Evolutionary conservation across 78 protist species (phyloP).

Genomic region (Polysphondylium violaceum): DNA sequence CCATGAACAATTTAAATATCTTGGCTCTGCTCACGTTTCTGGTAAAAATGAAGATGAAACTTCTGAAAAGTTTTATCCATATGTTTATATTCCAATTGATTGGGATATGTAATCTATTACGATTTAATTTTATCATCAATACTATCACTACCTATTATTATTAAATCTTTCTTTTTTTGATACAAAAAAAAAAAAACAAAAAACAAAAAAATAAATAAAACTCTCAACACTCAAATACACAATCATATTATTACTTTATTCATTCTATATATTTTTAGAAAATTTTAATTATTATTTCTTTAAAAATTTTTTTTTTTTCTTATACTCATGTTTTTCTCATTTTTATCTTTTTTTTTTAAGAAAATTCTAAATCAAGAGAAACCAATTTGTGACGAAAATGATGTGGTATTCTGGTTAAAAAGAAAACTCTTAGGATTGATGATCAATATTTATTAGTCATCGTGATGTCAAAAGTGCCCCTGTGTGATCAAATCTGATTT

Average conservation of each 20-base stretch:
- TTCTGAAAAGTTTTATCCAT: conserved; percentile 71
- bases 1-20: conserved; percentile 54
- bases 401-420: too few species aligned
- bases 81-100: conserved; percentile 46
- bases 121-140: background rate
- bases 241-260: background rate
- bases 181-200: background rate
- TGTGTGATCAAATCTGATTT: background rate
- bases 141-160: background rate
- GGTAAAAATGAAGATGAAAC: conserved; percentile 45
- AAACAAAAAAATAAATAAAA: background rate
- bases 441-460: too few species aligned
- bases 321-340: too few species aligned
- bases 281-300: background rate
- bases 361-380: too few species aligned
- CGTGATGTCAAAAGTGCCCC: too few species aligned
- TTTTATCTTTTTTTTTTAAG: too few species aligned
- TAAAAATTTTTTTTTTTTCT: too few species aligned
- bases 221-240: background rate
- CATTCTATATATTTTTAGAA: too few species aligned
- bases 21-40: conserved; percentile 61
- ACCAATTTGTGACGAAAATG: too few species aligned
- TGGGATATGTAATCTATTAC: conserved; percentile 35
- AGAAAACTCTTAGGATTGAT: too few species aligned
- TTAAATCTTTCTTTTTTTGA: background rate